Percentiles rank a stretch among this genome's conserved stretches.
These are phyloP conservation scores for Batrachochytrium dendrobatidis DNA, from an alignment of 371 early-diverging fungal genomes.

Conservation along the genomic window DNA sequence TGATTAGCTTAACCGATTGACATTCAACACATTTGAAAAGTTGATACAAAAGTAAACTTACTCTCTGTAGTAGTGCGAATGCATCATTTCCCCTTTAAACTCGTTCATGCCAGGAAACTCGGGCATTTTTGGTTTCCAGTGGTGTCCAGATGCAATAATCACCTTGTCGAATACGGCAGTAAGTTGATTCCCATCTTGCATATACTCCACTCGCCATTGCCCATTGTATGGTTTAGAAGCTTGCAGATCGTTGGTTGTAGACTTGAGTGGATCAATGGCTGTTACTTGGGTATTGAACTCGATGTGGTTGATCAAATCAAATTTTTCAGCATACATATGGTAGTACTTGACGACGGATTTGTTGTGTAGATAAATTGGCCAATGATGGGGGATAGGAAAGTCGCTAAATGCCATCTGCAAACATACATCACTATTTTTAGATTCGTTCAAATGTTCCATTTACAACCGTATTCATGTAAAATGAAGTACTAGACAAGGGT, in stretches of 20 bases:
- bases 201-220: too few relatives aligned
- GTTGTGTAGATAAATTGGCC: conserved; percentile 47
- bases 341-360: conserved; percentile 37
- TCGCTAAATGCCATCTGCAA: conserved; percentile 39
- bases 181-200: too few relatives aligned
- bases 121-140: conserved; percentile 43
- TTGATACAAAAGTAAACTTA: conserved; percentile 18
- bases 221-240: too few relatives aligned
- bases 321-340: conserved; percentile 38
- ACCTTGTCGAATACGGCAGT: conserved; percentile 45
- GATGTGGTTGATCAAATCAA: conserved; percentile 38
- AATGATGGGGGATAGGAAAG: conserved; percentile 42
- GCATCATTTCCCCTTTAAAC: conserved; percentile 39
- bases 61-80: conserved; percentile 46
- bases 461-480: too few relatives aligned
- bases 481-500: too few relatives aligned
- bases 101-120: conserved; percentile 39
- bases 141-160: conserved; percentile 48
- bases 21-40: too few relatives aligned
- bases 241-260: too few relatives aligned
- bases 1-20: too few relatives aligned
- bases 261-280: too few relatives aligned
- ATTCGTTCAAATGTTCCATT: too few relatives aligned
- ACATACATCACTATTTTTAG: not conserved
- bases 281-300: conserved; percentile 37